Conservation (phyloP, 768 basidiomycete genomes). For the Tulasnella calospora region DNA sequence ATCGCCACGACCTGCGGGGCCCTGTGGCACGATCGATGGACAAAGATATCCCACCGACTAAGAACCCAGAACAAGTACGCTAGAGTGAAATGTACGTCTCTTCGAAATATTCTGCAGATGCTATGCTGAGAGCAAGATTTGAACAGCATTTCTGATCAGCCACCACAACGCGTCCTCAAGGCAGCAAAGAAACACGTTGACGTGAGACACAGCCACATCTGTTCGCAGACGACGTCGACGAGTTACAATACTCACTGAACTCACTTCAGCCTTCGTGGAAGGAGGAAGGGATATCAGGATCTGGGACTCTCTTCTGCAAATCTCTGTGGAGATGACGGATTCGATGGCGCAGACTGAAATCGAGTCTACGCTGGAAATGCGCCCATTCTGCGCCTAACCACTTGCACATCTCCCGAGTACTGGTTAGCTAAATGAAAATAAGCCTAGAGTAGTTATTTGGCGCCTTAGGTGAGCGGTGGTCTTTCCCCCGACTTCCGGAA, state of each 20-base stretch:
- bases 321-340: not conserved
- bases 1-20: not conserved
- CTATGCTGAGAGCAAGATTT: not conserved
- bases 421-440: not conserved
- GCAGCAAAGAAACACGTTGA: not conserved
- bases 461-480: not conserved
- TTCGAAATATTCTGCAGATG: not conserved
- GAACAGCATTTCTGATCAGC: not conserved
- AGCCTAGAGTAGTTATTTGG: not conserved
- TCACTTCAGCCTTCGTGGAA: not conserved
- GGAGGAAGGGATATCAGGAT: not conserved
- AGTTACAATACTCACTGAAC: too few species aligned
- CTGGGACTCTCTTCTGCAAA: not conserved
- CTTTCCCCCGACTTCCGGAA: not conserved
- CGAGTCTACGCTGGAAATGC: not conserved
- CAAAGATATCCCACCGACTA: too few species aligned
- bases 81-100: not conserved
- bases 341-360: not conserved
- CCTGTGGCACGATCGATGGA: too few species aligned
- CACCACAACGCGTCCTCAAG: not conserved
- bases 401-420: not conserved
- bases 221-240: too few species aligned
- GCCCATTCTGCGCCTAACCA: not conserved
- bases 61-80: not conserved
- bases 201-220: not conserved